A percentile compares a stretch with the other conserved stretches of the same genome.
These are phyloP conservation scores for Phyllostachys edulis DNA, from an alignment of 176 grass and related monocot genomes.

Conservation along the genomic window DNA sequence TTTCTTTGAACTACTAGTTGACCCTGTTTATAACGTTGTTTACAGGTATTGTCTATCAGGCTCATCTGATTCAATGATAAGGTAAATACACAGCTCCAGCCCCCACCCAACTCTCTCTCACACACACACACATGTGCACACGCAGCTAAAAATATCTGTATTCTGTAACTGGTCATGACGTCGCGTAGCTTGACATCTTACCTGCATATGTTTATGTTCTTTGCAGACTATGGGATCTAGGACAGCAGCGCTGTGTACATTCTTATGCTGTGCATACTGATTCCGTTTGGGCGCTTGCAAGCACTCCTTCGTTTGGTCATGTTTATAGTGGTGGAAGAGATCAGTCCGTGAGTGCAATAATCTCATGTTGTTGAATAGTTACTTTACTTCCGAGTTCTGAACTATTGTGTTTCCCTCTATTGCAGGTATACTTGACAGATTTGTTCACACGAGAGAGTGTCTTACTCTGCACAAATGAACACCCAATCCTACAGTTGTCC, in stretches of 20 bases:
- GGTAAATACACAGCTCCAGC: constrained; percentile 41
- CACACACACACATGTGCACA: not conserved
- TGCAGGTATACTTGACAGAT: constrained; percentile 89
- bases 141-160: not conserved
- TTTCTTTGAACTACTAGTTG: not conserved
- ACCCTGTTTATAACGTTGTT: constrained; percentile 29
- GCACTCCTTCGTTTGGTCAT: constrained; percentile 77
- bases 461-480: constrained; percentile 78
- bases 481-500: constrained; percentile 76
- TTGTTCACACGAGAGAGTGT: constrained; percentile 86
- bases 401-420: constrained; percentile 21
- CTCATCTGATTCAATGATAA: constrained; percentile 98
- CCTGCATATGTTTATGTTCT: constrained; percentile 26
- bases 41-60: constrained; percentile 90
- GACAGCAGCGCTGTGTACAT: constrained; percentile 95
- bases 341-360: constrained; percentile 72
- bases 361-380: constrained; percentile 17
- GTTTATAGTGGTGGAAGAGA: constrained; percentile 99
- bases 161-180: not conserved
- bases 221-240: constrained; percentile 93
- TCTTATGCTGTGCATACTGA: constrained; percentile 98
- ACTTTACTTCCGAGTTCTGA: constrained; percentile 31
- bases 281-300: constrained; percentile 93
- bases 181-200: not conserved
- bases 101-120: not conserved